Conservation (phyloP, 2,329 filamentous ascomycete species). For the Hirsutella rhossiliensis region DNA sequence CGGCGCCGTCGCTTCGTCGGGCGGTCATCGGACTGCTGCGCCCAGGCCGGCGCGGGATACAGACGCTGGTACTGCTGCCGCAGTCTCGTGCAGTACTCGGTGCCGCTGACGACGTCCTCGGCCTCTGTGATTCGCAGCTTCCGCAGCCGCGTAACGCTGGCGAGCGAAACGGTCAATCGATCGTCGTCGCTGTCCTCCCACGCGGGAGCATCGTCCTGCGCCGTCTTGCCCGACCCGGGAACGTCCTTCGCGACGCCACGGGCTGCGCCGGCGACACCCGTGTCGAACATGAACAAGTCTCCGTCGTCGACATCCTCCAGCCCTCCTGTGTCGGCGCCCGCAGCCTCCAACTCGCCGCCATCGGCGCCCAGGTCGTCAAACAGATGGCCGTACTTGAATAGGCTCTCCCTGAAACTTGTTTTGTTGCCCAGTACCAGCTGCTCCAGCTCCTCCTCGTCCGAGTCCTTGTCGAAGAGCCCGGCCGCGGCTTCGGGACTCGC, state of each 20-base stretch:
- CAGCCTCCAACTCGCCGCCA: slow-evolving; percentile 18
- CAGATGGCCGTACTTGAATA: slow-evolving; percentile 36
- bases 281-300: slow-evolving; percentile 77
- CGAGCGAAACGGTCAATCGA: slow-evolving; percentile 69
- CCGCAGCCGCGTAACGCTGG: slow-evolving; percentile 59
- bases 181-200: slow-evolving; percentile 98
- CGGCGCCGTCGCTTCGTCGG: slow-evolving; percentile 38
- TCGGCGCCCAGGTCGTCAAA: slow-evolving; percentile 26
- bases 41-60: slow-evolving; percentile 51
- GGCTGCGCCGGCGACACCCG: slow-evolving; percentile 32
- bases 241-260: not conserved
- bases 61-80: slow-evolving; percentile 61
- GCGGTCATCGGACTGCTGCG: slow-evolving; percentile 34
- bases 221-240: slow-evolving; percentile 4
- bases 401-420: slow-evolving; percentile 63
- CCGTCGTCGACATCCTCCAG: slow-evolving; percentile 59
- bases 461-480: slow-evolving; percentile 52
- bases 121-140: slow-evolving; percentile 72
- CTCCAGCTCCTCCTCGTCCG: slow-evolving; percentile 76
- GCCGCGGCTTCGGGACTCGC: slow-evolving; percentile 15
- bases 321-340: slow-evolving; percentile 34
- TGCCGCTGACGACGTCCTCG: slow-evolving; percentile 78
- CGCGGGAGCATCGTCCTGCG: slow-evolving; percentile 37
- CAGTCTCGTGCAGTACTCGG: slow-evolving; percentile 71
- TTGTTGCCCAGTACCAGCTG: slow-evolving; percentile 80